These are phyloP conservation scores for Plasmodium relictum DNA, from an alignment of 169 alveolate genomes.

Conservation along the genomic window DNA sequence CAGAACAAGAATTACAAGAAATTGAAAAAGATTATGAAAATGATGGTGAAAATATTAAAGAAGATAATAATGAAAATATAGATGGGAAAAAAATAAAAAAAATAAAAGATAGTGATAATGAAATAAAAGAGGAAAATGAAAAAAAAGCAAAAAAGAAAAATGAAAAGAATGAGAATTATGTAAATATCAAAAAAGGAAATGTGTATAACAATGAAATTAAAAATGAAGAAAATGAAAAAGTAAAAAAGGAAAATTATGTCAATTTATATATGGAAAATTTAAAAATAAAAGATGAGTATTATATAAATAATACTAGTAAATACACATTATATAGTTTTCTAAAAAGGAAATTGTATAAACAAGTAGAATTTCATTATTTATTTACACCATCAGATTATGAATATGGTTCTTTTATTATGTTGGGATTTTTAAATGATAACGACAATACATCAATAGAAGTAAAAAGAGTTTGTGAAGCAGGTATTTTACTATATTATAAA, in stretches of 20 bases:
- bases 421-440: conserved; percentile 90
- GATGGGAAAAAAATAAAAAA: not conserved
- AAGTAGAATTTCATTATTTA: conserved; percentile 88
- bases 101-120: not conserved
- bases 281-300: conserved; percentile 71
- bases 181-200: conserved; percentile 21
- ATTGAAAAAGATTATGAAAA: not conserved
- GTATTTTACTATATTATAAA: conserved; percentile 90
- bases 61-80: not conserved
- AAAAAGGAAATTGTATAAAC: conserved; percentile 76
- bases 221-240: conserved; percentile 51
- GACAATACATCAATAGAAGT: conserved; percentile 52
- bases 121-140: conserved; percentile 15
- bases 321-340: conserved; percentile 81
- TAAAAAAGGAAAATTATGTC: conserved; percentile 52
- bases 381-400: conserved; percentile 90
- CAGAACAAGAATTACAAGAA: not conserved
- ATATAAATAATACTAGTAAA: conserved; percentile 61
- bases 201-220: conserved; percentile 5
- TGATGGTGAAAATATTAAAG: conserved; percentile 1
- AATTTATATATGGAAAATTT: conserved; percentile 71
- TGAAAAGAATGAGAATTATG: conserved; percentile 28
- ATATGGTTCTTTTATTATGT: conserved; percentile 88
- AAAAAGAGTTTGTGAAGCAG: conserved; percentile 90
- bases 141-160: conserved; percentile 33